These are phyloP conservation scores for Diphasiastrum complanatum DNA, from an alignment of 83 land plant species.

Conservation along the genomic window DNA sequence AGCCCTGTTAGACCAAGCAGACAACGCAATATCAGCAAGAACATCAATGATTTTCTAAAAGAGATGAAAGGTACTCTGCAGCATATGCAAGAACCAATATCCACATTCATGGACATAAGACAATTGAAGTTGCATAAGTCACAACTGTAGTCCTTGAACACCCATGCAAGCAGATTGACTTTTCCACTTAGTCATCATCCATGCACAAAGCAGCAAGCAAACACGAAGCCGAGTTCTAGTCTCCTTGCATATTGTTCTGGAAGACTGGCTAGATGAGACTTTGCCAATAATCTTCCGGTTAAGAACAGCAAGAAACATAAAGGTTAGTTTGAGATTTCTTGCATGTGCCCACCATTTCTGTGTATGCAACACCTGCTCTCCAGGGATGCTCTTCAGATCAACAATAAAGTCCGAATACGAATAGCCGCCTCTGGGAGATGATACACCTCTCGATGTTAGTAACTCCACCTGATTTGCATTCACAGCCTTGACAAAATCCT, in stretches of 20 bases:
- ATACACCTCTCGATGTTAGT: constrained; percentile 48
- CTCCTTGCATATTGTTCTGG: no score
- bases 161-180: no score
- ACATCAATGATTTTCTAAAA: background rate
- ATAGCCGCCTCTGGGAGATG: constrained; percentile 1
- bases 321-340: no score
- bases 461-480: constrained; percentile 49
- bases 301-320: no score
- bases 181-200: no score
- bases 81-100: no score
- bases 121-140: background rate
- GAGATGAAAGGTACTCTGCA: no score
- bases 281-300: no score
- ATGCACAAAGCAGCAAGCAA: no score
- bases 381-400: constrained; percentile 64
- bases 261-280: no score
- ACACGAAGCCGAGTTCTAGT: no score
- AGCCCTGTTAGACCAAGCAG: constrained; percentile 38
- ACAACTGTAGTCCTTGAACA: no score
- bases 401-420: constrained; percentile 62
- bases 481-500: constrained; percentile 50
- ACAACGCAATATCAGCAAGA: background rate
- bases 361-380: constrained; percentile 46
- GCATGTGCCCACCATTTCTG: constrained; percentile 67
- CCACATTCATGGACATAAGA: background rate